A percentile compares a stretch with the other conserved stretches of the same genome.
These are phyloP conservation scores for Entelexis sorbosivorans DNA, from an alignment of 1,139 yeast species.

Conservation along the genomic window DNA sequence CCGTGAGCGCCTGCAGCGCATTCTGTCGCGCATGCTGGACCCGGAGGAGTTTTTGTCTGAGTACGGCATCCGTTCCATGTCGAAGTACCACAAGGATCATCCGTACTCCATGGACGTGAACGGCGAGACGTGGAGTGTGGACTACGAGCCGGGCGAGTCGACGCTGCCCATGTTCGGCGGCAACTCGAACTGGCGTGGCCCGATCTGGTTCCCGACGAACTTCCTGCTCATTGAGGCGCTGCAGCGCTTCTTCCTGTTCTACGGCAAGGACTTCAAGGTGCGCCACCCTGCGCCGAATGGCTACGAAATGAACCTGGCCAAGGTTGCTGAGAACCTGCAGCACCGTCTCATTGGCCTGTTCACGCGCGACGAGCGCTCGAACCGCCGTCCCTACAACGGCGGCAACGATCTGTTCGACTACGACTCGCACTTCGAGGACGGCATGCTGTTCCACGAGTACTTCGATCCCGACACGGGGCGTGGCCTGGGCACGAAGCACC, in stretches of 20 bases:
- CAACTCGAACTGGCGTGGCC: constrained; percentile 96
- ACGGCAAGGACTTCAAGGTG: constrained; percentile 75
- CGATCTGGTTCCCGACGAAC: constrained; percentile 96
- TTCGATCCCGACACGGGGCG: constrained; percentile 94
- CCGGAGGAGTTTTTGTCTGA: constrained; percentile 79
- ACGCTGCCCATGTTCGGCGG: constrained; percentile 96
- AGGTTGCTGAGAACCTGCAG: constrained; percentile 85
- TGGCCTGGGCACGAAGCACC: constrained; percentile 92
- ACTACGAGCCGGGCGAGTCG: constrained; percentile 85
- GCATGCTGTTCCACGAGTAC: constrained; percentile 74
- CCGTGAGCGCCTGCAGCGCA: constrained; percentile 66
- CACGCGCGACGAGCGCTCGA: constrained; percentile 45
- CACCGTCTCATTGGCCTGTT: constrained; percentile 77
- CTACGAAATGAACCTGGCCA: constrained; percentile 67
- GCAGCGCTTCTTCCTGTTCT: constrained; percentile 80
- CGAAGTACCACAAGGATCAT: constrained; percentile 75
- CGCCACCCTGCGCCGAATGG: constrained; percentile 92
- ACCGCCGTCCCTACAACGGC: constrained; percentile 74
- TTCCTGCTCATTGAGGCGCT: constrained; percentile 79
- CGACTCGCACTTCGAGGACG: constrained; percentile 67
- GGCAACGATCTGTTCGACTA: constrained; percentile 49
- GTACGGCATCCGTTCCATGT: constrained; percentile 81
- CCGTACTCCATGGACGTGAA: constrained; percentile 83
- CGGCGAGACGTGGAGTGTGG: constrained; percentile 63
- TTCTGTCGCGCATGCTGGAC: constrained; percentile 73